phyloP scores from a whole-genome alignment of 306 rosid species.

The Corylus heterophylla region DNA sequence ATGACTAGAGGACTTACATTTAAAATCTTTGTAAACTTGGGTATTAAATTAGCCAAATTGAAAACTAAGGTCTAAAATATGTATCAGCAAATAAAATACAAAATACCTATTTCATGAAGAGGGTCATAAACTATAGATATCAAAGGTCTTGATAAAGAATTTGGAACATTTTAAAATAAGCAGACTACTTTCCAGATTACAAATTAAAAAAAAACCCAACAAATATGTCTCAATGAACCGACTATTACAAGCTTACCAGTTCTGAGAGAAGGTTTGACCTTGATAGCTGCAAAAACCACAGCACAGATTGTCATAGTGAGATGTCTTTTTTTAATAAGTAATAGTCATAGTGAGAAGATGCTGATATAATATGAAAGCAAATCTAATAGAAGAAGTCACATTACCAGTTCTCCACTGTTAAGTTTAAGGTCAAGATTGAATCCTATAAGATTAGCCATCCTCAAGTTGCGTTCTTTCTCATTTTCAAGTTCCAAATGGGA shows the following conservation, averaged over 20 bases:
- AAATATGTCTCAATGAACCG: neutral
- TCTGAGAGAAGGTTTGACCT: conserved; percentile 82
- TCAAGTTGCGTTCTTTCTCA: conserved; percentile 84
- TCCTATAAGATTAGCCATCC: conserved; percentile 90
- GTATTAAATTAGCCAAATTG: too few species aligned
- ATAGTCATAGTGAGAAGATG: neutral
- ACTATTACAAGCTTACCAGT: conserved; percentile 55
- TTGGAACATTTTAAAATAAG: neutral
- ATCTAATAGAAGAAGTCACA: conserved; percentile 17
- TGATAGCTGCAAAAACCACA: conserved; percentile 65
- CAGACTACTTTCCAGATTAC: neutral
- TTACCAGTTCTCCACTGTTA: conserved; percentile 91
- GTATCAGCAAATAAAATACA: too few species aligned
- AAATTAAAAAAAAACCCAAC: neutral
- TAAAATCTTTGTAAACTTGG: too few species aligned
- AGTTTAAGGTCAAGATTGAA: conserved; percentile 80
- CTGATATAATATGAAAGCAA: neutral
- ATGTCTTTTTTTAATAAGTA: neutral
- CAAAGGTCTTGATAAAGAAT: neutral
- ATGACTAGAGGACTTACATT: too few species aligned
- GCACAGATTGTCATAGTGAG: neutral
- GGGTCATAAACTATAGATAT: neutral
- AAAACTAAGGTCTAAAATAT: too few species aligned
- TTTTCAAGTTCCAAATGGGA: conserved; percentile 88
- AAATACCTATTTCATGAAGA: too few species aligned